Conservation (phyloP, 2,329 filamentous ascomycete species). For the Myriosclerotinia duriaeana region DNA sequence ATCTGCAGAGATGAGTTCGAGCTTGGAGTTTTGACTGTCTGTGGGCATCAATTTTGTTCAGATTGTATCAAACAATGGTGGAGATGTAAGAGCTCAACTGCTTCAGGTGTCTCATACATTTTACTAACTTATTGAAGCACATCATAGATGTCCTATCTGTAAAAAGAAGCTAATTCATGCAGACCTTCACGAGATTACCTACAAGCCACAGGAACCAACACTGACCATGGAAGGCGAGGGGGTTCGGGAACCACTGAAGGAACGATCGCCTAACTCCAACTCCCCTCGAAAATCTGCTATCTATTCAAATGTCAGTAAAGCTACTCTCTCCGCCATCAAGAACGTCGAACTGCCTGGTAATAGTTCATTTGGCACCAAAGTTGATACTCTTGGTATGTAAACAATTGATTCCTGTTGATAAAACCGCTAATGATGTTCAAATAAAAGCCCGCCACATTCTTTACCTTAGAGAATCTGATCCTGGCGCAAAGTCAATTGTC, state of each 20-base stretch:
- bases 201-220: constrained; percentile 65
- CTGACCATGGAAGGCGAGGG: constrained; percentile 65
- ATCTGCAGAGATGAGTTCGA: constrained; percentile 81
- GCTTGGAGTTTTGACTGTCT: constrained; percentile 78
- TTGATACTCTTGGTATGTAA: constrained; percentile 63
- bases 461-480: constrained; percentile 81
- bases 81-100: constrained; percentile 27
- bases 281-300: constrained; percentile 51
- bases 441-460: constrained; percentile 67
- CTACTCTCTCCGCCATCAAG: constrained; percentile 76
- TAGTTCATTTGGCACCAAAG: constrained; percentile 79
- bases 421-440: neutral
- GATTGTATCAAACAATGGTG: constrained; percentile 84
- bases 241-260: constrained; percentile 38
- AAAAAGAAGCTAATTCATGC: constrained; percentile 63
- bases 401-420: neutral
- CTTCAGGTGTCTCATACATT: neutral
- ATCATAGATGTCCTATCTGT: constrained; percentile 55
- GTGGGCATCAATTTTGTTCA: constrained; percentile 90
- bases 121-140: constrained; percentile 14
- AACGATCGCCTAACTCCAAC: constrained; percentile 31
- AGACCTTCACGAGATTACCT: constrained; percentile 81
- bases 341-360: constrained; percentile 70
- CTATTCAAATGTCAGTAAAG: constrained; percentile 73
- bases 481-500: constrained; percentile 86